Base-by-base conservation (phyloP, 495 filamentous ascomycete species). In the Usnea hakonensis region DNA sequence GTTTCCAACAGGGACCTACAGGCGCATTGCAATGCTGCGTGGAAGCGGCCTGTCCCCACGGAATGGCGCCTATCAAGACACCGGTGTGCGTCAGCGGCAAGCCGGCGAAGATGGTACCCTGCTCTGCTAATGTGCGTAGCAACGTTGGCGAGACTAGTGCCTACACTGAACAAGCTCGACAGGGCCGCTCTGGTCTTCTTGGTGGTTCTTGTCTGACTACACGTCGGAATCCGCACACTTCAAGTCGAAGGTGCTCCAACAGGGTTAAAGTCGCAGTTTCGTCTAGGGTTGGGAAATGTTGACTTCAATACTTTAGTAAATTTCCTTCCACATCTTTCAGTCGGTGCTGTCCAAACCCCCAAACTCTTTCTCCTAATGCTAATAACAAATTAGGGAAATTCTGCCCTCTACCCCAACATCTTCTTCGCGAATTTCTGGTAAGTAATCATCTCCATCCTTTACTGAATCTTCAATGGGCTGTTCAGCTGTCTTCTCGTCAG, bases 381-480 rank as follows among this genome's bases (percentile, higher is more conserved):
- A n/a, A 54, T n/a, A 32, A 23, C 32, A 54, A 54, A 32, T 13
- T 23, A 54, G 23, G 50, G 50, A 32, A 54, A 32, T n/a, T 7
- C 11, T 54, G 50, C 50, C 6, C 32, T 54, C 26, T 54, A 54
- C 50, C 5, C 46, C 16, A 69, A 66, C 28, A 67, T 71, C 2
- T 61, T 76, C 19, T 33, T 76, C 7, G 73, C 73, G 23, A 81
- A 82, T 63, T 56, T 67, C 3, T 75, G 5, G 36, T 79, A 82
- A 62, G 56, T 77, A 0, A 55, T 78, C 2, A 58, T 81, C 28
- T 75, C 77, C 0, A 60, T 78, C 5, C 50, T 73, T 17, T 81
- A 81, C 61, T 63, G 71, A 32, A 58, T 67, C 13, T 73, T 67
- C 65, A 75, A 78, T 67, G 54, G 67, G 44, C 57, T 77, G 2